phyloP scores from a whole-genome alignment of 495 filamentous ascomycete genomes.

The Penicillium canescens region DNA sequence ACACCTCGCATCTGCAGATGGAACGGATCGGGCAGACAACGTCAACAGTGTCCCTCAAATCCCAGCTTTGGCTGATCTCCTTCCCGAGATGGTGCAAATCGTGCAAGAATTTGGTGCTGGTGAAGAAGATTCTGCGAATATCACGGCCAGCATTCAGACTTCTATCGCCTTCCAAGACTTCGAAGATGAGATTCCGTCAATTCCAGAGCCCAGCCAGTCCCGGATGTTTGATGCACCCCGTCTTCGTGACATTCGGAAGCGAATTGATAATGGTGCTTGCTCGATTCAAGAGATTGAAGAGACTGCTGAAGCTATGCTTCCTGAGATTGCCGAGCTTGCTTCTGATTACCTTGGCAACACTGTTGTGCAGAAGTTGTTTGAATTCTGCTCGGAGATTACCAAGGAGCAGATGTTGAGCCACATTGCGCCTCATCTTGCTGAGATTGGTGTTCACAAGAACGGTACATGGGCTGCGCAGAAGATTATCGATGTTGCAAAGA shows the following conservation, averaged over 20 bases:
- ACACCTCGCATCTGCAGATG: conserved; percentile 27
- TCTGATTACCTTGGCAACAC: conserved; percentile 98
- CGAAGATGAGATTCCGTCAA: conserved; percentile 80
- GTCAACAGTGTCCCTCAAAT: conserved; percentile 60
- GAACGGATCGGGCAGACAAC: conserved; percentile 37
- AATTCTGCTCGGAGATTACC: conserved; percentile 86
- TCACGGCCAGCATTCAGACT: conserved; percentile 68
- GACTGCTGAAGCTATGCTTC: conserved; percentile 88
- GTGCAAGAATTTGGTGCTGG: conserved; percentile 86
- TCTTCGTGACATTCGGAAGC: conserved; percentile 93
- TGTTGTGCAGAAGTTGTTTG: conserved; percentile 98
- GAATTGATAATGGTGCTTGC: conserved; percentile 91
- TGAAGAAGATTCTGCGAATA: conserved; percentile 74
- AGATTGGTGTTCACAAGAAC: conserved; percentile 98
- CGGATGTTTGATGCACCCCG: conserved; percentile 93
- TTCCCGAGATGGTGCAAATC: conserved; percentile 79
- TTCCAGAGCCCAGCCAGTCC: conserved; percentile 86
- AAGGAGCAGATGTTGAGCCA: conserved; percentile 89
- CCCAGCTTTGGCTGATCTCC: conserved; percentile 72
- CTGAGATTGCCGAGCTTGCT: conserved; percentile 91
- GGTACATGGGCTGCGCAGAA: conserved; percentile 99
- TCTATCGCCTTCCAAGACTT: conserved; percentile 75
- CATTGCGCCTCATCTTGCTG: conserved; percentile 87
- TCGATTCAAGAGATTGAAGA: conserved; percentile 86
- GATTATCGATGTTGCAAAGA: conserved; percentile 94